A percentile compares a stretch with the other conserved stretches of the same genome.
phyloP scores from a whole-genome alignment of 2,329 filamentous ascomycete genomes.

The Penicillium sclerotiorum region DNA sequence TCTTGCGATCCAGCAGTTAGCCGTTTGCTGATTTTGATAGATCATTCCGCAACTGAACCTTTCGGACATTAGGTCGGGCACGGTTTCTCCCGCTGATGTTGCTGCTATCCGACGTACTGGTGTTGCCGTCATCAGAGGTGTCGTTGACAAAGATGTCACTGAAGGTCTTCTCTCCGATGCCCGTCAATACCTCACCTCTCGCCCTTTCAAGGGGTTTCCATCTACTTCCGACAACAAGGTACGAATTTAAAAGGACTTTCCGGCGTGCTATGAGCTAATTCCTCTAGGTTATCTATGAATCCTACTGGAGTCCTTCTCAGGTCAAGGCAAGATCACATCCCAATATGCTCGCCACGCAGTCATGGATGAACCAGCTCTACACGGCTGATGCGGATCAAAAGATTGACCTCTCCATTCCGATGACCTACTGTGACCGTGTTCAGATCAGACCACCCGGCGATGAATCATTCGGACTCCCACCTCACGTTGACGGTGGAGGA shows the following conservation, averaged over 20 bases:
- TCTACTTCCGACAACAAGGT: not conserved
- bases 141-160: conserved; percentile 3
- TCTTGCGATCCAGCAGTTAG: not conserved
- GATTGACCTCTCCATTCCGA: conserved; percentile 38
- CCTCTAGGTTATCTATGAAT: conserved; percentile 13
- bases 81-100: not conserved
- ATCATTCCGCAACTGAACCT: conserved; percentile 14
- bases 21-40: not conserved
- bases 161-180: conserved; percentile 5
- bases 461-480: conserved; percentile 65
- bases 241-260: not conserved
- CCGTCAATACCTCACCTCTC: not conserved
- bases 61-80: conserved; percentile 2
- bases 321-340: conserved; percentile 14
- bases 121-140: conserved; percentile 14
- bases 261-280: not conserved
- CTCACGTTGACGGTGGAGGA: conserved; percentile 71
- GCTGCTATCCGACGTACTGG: conserved; percentile 8
- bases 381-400: conserved; percentile 4
- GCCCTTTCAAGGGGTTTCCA: conserved; percentile 3
- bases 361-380: conserved; percentile 10
- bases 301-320: conserved; percentile 17
- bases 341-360: conserved; percentile 17
- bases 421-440: conserved; percentile 68
- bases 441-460: conserved; percentile 71